These are phyloP conservation scores for Tetrastigma voinierianum DNA, from an alignment of 164 flowering plant species.

Conservation along the genomic window DNA sequence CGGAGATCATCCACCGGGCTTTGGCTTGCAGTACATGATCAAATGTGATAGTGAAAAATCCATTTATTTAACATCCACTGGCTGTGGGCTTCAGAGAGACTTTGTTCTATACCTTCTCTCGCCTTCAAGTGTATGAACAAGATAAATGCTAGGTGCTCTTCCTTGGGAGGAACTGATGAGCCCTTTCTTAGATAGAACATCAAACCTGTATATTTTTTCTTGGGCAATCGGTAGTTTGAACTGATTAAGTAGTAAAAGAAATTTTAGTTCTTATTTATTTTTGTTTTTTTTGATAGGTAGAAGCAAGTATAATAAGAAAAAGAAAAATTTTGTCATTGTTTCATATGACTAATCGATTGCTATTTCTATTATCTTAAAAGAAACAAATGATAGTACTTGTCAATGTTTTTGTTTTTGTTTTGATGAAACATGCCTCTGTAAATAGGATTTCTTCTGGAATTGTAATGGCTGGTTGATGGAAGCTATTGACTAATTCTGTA, in stretches of 20 bases:
- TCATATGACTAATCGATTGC: background rate
- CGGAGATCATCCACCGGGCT: constrained; percentile 79
- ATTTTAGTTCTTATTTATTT: too few species aligned
- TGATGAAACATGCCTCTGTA: background rate
- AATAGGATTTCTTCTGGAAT: background rate
- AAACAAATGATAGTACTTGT: background rate
- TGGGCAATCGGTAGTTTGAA: constrained; percentile 78
- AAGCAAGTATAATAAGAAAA: background rate
- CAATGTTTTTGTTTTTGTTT: background rate
- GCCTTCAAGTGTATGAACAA: constrained; percentile 76
- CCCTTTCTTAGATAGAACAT: constrained; percentile 96
- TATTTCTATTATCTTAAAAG: background rate
- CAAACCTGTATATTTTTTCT: constrained; percentile 38
- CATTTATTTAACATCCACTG: constrained; percentile 40
- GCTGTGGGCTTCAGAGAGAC: constrained; percentile 87
- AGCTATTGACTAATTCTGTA: too few species aligned
- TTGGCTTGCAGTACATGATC: constrained; percentile 95
- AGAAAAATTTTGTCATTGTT: background rate
- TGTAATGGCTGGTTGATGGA: background rate
- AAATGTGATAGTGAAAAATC: constrained; percentile 36
- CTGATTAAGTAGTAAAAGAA: too few species aligned
- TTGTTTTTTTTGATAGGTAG: too few species aligned
- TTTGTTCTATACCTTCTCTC: constrained; percentile 67
- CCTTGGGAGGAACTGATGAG: constrained; percentile 75
- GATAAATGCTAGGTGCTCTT: constrained; percentile 70